Evolutionary conservation across 108 stramenopile species (phyloP).

Genomic region (Phaeodactylum tricornutum): DNA sequence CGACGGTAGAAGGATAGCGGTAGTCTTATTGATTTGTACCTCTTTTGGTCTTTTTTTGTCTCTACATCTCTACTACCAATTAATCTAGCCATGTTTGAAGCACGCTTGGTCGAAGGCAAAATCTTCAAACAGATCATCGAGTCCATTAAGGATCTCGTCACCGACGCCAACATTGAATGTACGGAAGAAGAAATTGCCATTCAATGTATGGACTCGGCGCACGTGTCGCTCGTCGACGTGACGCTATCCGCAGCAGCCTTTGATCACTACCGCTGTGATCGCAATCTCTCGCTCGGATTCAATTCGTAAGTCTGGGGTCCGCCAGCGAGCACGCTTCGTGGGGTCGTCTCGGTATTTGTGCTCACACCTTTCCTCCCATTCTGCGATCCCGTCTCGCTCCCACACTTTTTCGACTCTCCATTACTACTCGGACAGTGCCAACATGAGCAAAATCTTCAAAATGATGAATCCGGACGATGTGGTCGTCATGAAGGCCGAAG

Average conservation of each 20-base stretch:
- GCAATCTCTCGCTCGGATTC: slow-evolving; percentile 85
- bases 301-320: too few relatives aligned
- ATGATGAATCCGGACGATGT: slow-evolving; percentile 94
- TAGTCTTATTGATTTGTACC: too few relatives aligned
- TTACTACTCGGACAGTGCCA: too few relatives aligned
- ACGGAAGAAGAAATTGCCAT: slow-evolving; percentile 81
- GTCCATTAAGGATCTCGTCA: slow-evolving; percentile 93
- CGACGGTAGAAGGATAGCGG: too few relatives aligned
- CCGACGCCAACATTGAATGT: slow-evolving; percentile 92
- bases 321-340: too few relatives aligned
- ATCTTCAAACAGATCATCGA: slow-evolving; percentile 96
- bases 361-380: too few relatives aligned
- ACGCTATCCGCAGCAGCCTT: slow-evolving; percentile 75
- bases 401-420: too few relatives aligned
- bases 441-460: slow-evolving; percentile 98
- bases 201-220: slow-evolving; percentile 99
- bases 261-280: slow-evolving; percentile 95
- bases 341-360: too few relatives aligned
- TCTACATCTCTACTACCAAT: too few relatives aligned
- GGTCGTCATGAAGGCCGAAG: slow-evolving; percentile 95
- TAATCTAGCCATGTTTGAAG: slow-evolving; percentile 88
- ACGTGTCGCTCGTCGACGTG: slow-evolving; percentile 93
- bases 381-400: too few relatives aligned
- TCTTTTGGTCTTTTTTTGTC: too few relatives aligned
- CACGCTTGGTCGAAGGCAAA: slow-evolving; percentile 82